Conservation (phyloP, 495 filamentous ascomycete genomes). For the Penicillium roqueforti region DNA sequence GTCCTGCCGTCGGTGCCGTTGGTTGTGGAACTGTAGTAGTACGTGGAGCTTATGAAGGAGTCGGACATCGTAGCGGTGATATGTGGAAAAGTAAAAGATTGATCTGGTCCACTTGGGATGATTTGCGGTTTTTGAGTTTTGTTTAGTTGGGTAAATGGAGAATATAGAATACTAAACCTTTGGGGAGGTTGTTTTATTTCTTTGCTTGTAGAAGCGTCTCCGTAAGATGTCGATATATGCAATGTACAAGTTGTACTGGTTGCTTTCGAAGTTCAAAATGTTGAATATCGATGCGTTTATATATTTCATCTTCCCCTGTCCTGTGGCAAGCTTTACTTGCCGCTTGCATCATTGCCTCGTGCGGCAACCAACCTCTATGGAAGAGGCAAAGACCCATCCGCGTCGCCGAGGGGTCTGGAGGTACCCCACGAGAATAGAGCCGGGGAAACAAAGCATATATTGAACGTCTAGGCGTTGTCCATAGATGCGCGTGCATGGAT, state of each 20-base stretch:
- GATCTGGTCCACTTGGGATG: constrained; percentile 7
- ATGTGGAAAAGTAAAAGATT: constrained; percentile 6
- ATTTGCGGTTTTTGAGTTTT: neutral
- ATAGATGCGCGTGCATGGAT: neutral
- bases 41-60: constrained; percentile 27
- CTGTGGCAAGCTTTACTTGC: constrained; percentile 9
- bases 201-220: neutral
- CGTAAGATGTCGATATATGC: neutral
- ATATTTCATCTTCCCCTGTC: neutral
- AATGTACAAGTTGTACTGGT: neutral
- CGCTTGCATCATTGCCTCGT: constrained; percentile 6
- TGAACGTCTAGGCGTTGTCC: neutral
- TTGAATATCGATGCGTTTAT: neutral
- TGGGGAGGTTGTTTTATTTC: neutral
- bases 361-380: constrained; percentile 1
- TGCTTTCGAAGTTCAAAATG: neutral
- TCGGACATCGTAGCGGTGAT: constrained; percentile 21
- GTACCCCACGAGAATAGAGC: neutral
- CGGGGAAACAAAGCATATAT: neutral
- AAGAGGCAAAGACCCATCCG: constrained; percentile 4
- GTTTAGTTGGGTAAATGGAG: neutral
- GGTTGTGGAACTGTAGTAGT: constrained; percentile 33
- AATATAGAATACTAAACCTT: neutral
- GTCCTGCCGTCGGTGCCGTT: constrained; percentile 21
- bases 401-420: neutral